Evolutionary conservation across 345 rosid species (phyloP).

Genomic region (Laguncularia racemosa): DNA sequence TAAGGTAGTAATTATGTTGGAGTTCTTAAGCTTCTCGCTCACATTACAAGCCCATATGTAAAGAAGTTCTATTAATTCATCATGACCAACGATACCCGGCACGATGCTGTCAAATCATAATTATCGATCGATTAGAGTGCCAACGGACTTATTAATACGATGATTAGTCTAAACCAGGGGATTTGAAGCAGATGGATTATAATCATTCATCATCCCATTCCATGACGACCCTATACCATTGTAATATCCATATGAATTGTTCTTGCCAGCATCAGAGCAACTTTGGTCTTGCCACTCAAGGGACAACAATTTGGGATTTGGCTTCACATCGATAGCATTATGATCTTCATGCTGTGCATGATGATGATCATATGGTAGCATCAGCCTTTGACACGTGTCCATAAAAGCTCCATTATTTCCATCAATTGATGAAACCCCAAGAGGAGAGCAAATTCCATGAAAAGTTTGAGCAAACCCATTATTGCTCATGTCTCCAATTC

Average conservation of each 20-base stretch:
- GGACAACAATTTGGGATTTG: constrained; percentile 55
- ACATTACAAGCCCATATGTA: too few species aligned
- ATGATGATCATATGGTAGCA: constrained; percentile 47
- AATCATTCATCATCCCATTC: constrained; percentile 44
- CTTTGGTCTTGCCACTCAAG: constrained; percentile 85
- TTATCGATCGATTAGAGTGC: too few species aligned
- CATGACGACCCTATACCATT: constrained; percentile 47
- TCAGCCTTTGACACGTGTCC: constrained; percentile 53
- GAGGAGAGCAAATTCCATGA: constrained; percentile 34
- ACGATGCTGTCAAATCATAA: too few species aligned
- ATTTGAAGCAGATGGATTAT: constrained; percentile 40
- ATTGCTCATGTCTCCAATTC: constrained; percentile 11
- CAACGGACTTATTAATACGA: too few species aligned
- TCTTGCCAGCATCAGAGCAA: constrained; percentile 44
- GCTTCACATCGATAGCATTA: constrained; percentile 54
- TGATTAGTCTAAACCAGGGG: constrained; percentile 25
- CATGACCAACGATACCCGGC: too few species aligned
- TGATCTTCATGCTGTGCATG: constrained; percentile 16
- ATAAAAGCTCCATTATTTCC: constrained; percentile 29
- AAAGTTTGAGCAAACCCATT: constrained; percentile 21
- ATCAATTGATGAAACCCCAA: constrained; percentile 24
- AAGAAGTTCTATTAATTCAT: too few species aligned
- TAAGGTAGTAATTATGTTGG: too few species aligned
- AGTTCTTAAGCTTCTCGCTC: too few species aligned
- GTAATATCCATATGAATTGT: constrained; percentile 30